Conservation (phyloP, 108 stramenopile genomes). For the Cyclostephanos tholiformis region DNA sequence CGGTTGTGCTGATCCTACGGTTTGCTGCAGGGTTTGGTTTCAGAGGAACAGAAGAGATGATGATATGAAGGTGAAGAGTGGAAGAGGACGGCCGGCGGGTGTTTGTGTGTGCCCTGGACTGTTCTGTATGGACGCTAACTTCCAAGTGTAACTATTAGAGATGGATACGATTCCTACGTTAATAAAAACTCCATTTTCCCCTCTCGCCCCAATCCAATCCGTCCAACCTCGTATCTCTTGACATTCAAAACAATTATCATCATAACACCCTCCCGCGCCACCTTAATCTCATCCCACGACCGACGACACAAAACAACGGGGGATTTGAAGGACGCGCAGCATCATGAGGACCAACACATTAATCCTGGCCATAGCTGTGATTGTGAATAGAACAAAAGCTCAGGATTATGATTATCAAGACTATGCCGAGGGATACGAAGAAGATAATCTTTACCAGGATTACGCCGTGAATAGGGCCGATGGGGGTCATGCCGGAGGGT, state of each 20-base stretch:
- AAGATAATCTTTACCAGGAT: constrained; percentile 80
- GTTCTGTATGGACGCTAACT: background rate
- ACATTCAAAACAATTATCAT: no score
- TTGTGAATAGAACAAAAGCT: constrained; percentile 21
- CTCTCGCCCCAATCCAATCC: no score
- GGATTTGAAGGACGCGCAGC: background rate
- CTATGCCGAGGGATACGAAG: constrained; percentile 60
- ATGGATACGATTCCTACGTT: no score
- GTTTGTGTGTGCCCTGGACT: background rate
- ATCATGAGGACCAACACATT: constrained; percentile 30
- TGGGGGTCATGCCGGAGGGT: constrained; percentile 49
- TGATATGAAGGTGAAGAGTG: background rate
- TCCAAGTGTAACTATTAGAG: constrained; percentile 6
- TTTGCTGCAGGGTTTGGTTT: background rate
- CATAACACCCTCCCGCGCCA: no score
- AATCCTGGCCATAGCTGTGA: constrained; percentile 31
- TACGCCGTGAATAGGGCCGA: constrained; percentile 72
- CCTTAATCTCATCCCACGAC: no score
- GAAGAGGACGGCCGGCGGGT: background rate
- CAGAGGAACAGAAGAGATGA: background rate
- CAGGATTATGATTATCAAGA: constrained; percentile 54
- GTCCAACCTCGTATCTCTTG: no score
- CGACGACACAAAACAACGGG: no score
- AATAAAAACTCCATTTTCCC: background rate
- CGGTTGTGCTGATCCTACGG: background rate